Conservation (phyloP, 1,139 yeast genomes). For the Yamadazyma trypodendri region DNA sequence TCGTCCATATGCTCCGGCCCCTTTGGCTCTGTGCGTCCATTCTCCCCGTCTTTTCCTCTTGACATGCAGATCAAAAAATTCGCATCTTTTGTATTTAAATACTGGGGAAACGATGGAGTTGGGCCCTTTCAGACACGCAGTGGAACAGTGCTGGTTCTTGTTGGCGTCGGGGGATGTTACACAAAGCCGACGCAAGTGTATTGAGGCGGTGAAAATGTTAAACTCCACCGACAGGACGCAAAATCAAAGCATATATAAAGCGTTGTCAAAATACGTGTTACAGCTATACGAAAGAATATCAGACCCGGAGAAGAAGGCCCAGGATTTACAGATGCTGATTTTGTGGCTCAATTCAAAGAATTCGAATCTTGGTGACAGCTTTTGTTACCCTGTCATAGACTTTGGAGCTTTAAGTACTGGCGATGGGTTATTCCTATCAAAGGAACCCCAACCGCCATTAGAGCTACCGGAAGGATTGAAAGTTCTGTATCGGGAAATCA, state of each 20-base stretch:
- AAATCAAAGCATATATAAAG: neutral
- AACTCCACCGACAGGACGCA: slow-evolving; percentile 21
- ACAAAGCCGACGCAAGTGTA: slow-evolving; percentile 20
- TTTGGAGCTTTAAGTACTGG: slow-evolving; percentile 13
- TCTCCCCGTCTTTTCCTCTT: neutral
- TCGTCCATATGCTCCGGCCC: too few species aligned
- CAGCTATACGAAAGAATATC: slow-evolving; percentile 19
- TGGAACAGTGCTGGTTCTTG: slow-evolving; percentile 5
- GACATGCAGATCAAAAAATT: neutral
- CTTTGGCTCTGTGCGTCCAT: neutral
- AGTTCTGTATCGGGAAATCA: slow-evolving; percentile 16
- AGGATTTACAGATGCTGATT: slow-evolving; percentile 22
- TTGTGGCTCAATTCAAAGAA: slow-evolving; percentile 49
- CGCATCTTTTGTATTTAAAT: neutral
- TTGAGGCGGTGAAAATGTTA: slow-evolving; percentile 26
- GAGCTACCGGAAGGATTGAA: slow-evolving; percentile 21
- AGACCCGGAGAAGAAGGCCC: slow-evolving; percentile 6
- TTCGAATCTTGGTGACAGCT: slow-evolving; percentile 29
- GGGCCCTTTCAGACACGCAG: neutral
- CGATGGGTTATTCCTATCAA: slow-evolving; percentile 11
- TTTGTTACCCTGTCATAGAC: slow-evolving; percentile 37
- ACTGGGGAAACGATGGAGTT: neutral
- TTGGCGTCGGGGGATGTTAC: slow-evolving; percentile 9
- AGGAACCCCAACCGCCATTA: slow-evolving; percentile 6
- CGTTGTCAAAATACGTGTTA: slow-evolving; percentile 17